These are phyloP conservation scores for Rhamnella rubrinervis DNA, from an alignment of 331 rosid species.

Conservation along the genomic window DNA sequence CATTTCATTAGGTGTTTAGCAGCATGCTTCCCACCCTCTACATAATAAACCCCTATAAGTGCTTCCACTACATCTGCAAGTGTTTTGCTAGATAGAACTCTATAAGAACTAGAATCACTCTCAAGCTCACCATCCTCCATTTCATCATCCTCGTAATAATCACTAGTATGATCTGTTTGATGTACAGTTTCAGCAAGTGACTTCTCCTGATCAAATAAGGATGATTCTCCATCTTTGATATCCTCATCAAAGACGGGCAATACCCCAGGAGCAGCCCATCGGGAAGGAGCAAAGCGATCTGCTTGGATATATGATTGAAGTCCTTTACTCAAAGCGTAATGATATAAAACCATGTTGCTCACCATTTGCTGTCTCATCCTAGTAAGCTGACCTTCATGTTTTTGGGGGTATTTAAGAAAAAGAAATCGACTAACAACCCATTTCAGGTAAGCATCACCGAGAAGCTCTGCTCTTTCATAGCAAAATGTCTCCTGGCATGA, in stretches of 20 bases:
- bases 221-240: constrained; percentile 78
- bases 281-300: constrained; percentile 95
- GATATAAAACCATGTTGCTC: constrained; percentile 94
- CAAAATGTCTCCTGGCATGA: constrained; percentile 99
- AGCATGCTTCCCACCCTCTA: constrained; percentile 84
- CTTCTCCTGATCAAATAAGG: constrained; percentile 69
- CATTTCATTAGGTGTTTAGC: constrained; percentile 97
- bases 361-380: constrained; percentile 99
- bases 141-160: constrained; percentile 62
- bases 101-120: constrained; percentile 86
- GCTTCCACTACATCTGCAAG: constrained; percentile 99
- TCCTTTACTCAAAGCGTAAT: constrained; percentile 73
- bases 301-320: constrained; percentile 98
- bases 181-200: constrained; percentile 33
- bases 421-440: constrained; percentile 98
- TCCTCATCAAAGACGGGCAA: constrained; percentile 93
- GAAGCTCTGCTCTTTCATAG: constrained; percentile 98
- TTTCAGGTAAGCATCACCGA: constrained; percentile 96
- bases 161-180: constrained; percentile 30
- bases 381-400: constrained; percentile 99
- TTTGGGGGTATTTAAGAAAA: constrained; percentile 93
- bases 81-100: constrained; percentile 98
- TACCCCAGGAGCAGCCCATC: constrained; percentile 99
- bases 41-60: constrained; percentile 91
- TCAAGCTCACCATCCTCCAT: constrained; percentile 95